phyloP scores from a whole-genome alignment of 139 green algal genomes.

The Tetradesmus lagerheimii region DNA sequence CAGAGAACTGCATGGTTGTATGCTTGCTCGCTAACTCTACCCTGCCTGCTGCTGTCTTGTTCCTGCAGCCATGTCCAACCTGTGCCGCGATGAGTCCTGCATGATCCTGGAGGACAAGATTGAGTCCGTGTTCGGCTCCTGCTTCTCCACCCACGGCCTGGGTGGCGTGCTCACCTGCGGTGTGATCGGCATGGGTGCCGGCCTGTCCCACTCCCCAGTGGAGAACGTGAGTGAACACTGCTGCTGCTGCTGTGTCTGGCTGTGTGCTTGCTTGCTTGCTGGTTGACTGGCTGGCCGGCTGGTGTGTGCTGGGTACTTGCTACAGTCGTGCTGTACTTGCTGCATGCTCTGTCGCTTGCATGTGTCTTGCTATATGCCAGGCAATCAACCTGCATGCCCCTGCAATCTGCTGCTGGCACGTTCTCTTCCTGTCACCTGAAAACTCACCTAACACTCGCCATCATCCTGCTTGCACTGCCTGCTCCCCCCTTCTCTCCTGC shows the following conservation, averaged over 20 bases:
- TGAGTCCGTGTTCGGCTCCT: conserved; percentile 79
- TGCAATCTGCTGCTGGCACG: not conserved
- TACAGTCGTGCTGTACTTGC: not conserved
- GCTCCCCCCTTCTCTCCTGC: not conserved
- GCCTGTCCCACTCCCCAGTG: conserved; percentile 70
- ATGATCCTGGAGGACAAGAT: conserved; percentile 82
- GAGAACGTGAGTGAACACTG: conserved; percentile 33
- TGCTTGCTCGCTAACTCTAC: not conserved
- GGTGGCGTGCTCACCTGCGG: conserved; percentile 89
- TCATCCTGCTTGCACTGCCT: not conserved
- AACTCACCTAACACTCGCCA: not conserved
- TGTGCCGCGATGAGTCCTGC: conserved; percentile 93
- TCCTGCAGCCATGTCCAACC: conserved; percentile 81
- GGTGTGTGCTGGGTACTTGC: not conserved
- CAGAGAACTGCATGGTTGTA: too few species aligned
- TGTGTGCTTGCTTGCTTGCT: not conserved
- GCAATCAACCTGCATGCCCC: not conserved
- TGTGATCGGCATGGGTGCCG: conserved; percentile 78
- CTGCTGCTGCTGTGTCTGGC: not conserved
- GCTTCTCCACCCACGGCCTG: conserved; percentile 90
- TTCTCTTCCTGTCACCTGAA: not conserved
- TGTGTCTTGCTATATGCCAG: not conserved
- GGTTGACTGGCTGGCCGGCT: not conserved
- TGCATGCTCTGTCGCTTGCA: not conserved
- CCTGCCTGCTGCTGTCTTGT: not conserved